Base-by-base conservation (phyloP, 148 eudicot species). In the Chenopodium berlandieri region DNA sequence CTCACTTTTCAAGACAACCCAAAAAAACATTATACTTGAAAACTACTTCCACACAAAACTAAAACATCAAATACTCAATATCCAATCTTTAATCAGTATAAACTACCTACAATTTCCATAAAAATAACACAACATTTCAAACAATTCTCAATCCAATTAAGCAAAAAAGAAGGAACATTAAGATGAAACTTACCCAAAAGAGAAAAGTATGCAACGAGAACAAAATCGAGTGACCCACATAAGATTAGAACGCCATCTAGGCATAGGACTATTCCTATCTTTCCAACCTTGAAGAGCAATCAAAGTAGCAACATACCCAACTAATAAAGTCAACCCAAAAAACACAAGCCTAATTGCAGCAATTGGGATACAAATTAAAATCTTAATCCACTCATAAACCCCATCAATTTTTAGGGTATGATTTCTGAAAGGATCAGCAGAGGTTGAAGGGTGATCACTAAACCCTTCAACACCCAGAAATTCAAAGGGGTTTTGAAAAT, bases 311-410 rank as follows among this genome's bases (percentile, higher is more conserved):
- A 91, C 0, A 86, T 85, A 95, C 19, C 99, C 99, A 50, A 95
- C 60, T 60, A 80, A 23, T 77, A 95, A 76, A 78, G 86, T 81
- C 87, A 91, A 78, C 73, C 92, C 97, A 84, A 95, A 95, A 73
- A 94, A 34, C 82, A 87, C 84, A 6, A 95, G 83, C 81, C 99
- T 83, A 37, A 91, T 19, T 22, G 86, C 50, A 34, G 87, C 95
- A 81, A 95, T 71, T 9, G 98, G 99, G 65, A 92, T 13, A 73
- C 91, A 89, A 30, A 94, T n/a, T 65, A 89, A 25, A 72, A 89
- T 88, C 94, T 95, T 95, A 66, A 91, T 27, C 95, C 97, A 95
- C 88, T 95, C 99, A 82, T 95, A 95, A 75, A 94, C 67, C 79
- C 99, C 97, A 64, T 84, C 88, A 37, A 95, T 88, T 40, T 23